These are phyloP conservation scores for Orbilia quercus DNA, from an alignment of 2,329 filamentous ascomycete genomes.

Conservation along the genomic window DNA sequence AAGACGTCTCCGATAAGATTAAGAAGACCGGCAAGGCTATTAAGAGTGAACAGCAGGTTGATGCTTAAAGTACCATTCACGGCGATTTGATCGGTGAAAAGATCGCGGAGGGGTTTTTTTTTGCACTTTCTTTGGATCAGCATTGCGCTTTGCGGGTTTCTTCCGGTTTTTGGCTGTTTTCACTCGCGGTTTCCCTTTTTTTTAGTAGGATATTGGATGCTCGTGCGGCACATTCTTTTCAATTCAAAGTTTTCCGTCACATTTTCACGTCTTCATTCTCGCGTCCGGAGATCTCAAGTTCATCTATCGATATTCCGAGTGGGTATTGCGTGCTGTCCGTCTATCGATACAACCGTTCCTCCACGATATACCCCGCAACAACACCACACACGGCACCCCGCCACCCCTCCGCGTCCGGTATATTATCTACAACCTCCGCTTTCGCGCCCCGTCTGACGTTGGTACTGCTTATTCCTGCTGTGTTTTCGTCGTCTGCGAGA, in stretches of 20 bases:
- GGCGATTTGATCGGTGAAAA: constrained; percentile 14
- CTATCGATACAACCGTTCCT: constrained; percentile 33
- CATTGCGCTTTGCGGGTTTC: too few relatives aligned
- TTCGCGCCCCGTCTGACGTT: constrained; percentile 17
- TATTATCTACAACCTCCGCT: not conserved
- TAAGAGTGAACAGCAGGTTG: too few relatives aligned
- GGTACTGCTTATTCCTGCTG: constrained; percentile 32
- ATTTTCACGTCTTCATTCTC: too few relatives aligned
- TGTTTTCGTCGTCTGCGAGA: constrained; percentile 4
- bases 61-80: too few relatives aligned
- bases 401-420: constrained; percentile 12
- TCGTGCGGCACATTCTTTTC: too few relatives aligned
- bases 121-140: too few relatives aligned
- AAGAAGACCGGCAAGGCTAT: constrained; percentile 24
- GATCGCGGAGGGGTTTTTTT: constrained; percentile 51
- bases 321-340: not conserved
- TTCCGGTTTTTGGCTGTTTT: too few relatives aligned
- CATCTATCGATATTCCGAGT: too few relatives aligned
- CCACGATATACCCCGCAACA: constrained; percentile 23
- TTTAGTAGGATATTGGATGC: too few relatives aligned
- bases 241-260: too few relatives aligned
- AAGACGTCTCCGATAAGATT: constrained; percentile 55
- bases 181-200: not conserved
- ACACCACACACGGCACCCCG: constrained; percentile 14
- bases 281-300: too few relatives aligned